Conservation (phyloP, 2,329 filamentous ascomycete species). For the Pseudohalonectria lignicola region DNA sequence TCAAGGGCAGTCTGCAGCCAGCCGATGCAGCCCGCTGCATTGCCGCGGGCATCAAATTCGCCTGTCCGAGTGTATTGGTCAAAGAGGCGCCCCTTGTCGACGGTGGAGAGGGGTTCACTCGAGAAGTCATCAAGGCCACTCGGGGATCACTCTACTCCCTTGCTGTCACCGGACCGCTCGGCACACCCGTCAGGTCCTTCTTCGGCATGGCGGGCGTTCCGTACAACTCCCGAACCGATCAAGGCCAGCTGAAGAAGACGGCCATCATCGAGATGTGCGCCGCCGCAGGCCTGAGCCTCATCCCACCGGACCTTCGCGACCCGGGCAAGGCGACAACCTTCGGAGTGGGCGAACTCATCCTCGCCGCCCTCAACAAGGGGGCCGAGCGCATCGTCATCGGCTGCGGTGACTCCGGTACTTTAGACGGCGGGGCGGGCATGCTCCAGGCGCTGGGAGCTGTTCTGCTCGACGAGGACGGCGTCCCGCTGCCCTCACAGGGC, state of each 20-base stretch:
- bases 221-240: not conserved
- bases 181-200: conserved; percentile 27
- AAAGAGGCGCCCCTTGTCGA: conserved; percentile 39
- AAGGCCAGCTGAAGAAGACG: conserved; percentile 13
- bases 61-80: conserved; percentile 27
- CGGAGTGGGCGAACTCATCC: conserved; percentile 37
- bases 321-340: conserved; percentile 37
- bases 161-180: conserved; percentile 31
- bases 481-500: conserved; percentile 21
- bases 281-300: conserved; percentile 37
- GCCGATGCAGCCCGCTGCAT: conserved; percentile 38
- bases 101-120: conserved; percentile 40
- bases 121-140: conserved; percentile 30
- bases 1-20: conserved; percentile 40
- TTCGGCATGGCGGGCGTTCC: conserved; percentile 25
- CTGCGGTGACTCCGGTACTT: conserved; percentile 42
- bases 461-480: conserved; percentile 25
- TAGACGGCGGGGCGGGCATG: conserved; percentile 42
- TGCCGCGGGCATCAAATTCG: conserved; percentile 31
- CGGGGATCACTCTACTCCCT: conserved; percentile 24
- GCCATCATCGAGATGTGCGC: conserved; percentile 42
- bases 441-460: conserved; percentile 38
- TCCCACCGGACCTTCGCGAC: conserved; percentile 29
- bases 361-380: conserved; percentile 31
- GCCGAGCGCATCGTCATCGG: conserved; percentile 34